Conservation (phyloP, 495 filamentous ascomycete genomes). For the Hypoxylon crocopeplum region DNA sequence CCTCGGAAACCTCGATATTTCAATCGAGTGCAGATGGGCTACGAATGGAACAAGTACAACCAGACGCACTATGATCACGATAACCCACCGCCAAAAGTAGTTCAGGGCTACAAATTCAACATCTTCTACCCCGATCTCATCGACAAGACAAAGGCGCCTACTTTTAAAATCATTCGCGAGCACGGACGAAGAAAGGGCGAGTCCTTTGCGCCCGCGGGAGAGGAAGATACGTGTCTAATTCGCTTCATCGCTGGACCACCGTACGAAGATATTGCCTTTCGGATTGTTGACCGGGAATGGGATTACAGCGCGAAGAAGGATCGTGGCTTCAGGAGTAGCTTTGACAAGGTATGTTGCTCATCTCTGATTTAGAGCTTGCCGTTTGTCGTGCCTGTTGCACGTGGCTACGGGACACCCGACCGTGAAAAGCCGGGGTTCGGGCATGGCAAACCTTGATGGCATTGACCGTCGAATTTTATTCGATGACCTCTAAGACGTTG, state of each 20-base stretch:
- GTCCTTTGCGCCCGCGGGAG: constrained; percentile 92
- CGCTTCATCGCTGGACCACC: constrained; percentile 94
- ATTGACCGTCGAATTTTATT: constrained; percentile 2
- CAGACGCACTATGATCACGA: constrained; percentile 99
- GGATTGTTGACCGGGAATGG: constrained; percentile 99
- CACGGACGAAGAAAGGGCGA: constrained; percentile 86
- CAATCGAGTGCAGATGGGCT: constrained; percentile 98
- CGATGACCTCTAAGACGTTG: constrained; percentile 13
- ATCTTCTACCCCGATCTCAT: constrained; percentile 99
- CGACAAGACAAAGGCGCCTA: constrained; percentile 91
- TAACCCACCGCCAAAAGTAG: constrained; percentile 96
- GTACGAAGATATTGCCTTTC: constrained; percentile 96
- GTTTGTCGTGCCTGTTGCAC: background rate
- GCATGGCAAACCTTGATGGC: constrained; percentile 15
- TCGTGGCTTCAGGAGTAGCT: constrained; percentile 92
- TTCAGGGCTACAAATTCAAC: constrained; percentile 99
- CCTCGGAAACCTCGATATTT: constrained; percentile 96
- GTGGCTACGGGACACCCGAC: constrained; percentile 4
- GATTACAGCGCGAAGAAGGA: constrained; percentile 97
- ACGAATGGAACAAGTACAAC: constrained; percentile 99
- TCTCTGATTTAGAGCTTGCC: constrained; percentile 5
- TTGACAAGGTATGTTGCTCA: constrained; percentile 82
- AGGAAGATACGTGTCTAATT: constrained; percentile 97
- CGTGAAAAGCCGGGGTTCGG: background rate
- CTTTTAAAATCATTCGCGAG: constrained; percentile 93